A percentile compares a stretch with the other conserved stretches of the same genome.
Conservation (phyloP, 768 basidiomycete genomes). For the Xerocomus potaroensis region DNA sequence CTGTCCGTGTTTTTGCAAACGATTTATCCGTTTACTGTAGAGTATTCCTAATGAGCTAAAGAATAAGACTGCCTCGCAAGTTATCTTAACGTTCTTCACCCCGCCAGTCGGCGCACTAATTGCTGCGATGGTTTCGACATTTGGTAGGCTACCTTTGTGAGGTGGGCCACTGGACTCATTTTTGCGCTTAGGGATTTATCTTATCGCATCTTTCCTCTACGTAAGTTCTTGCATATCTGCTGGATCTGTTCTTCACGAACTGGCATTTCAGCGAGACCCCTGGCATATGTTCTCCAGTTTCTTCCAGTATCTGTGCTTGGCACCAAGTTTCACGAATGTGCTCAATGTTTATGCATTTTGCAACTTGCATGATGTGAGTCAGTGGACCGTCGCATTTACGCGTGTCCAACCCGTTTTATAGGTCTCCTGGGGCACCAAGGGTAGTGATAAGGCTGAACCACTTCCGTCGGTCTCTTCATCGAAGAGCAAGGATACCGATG, state of each 20-base stretch:
- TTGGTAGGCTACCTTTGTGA: slow-evolving; percentile 45
- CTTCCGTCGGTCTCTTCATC: slow-evolving; percentile 86
- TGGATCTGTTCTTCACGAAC: slow-evolving; percentile 5
- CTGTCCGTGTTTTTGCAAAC: neutral
- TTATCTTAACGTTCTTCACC: slow-evolving; percentile 60
- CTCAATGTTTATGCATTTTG: slow-evolving; percentile 97
- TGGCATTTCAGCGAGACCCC: slow-evolving; percentile 70
- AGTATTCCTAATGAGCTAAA: slow-evolving; percentile 49
- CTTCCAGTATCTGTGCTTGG: slow-evolving; percentile 84
- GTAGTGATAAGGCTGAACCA: slow-evolving; percentile 89
- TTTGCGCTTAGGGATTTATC: slow-evolving; percentile 73
- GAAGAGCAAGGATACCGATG: slow-evolving; percentile 71
- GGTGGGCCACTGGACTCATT: slow-evolving; percentile 7
- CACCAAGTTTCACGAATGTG: slow-evolving; percentile 92
- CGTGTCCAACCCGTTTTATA: slow-evolving; percentile 23
- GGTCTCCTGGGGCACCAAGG: slow-evolving; percentile 95
- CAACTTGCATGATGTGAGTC: slow-evolving; percentile 82
- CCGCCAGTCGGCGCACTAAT: slow-evolving; percentile 78
- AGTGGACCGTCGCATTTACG: neutral
- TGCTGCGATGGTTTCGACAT: slow-evolving; percentile 85
- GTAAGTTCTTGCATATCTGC: slow-evolving; percentile 41
- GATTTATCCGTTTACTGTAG: slow-evolving; percentile 28
- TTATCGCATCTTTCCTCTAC: slow-evolving; percentile 80
- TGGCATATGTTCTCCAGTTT: slow-evolving; percentile 98
- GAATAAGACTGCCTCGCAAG: slow-evolving; percentile 43